Percentiles rank a stretch among this genome's conserved stretches.
phyloP scores from a whole-genome alignment of 192 early-diverging fungal species.

The Backusella macrospora region DNA sequence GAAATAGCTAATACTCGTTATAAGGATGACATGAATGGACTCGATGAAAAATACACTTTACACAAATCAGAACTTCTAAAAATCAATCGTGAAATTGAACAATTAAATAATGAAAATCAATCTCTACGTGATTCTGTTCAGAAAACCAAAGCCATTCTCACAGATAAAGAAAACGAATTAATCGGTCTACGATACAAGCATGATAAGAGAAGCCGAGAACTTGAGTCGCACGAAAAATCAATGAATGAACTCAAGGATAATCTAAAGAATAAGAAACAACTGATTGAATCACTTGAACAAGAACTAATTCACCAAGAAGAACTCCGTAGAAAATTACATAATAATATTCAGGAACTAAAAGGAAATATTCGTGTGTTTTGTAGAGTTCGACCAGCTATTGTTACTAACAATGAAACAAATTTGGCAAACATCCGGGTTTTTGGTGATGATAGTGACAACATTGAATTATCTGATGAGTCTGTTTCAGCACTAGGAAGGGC shows the following conservation, averaged over 20 bases:
- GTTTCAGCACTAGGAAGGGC: conserved; percentile 33
- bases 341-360: conserved; percentile 91
- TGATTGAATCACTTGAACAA: conserved; percentile 15
- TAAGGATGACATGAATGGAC: background rate
- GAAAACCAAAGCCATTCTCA: background rate
- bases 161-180: background rate
- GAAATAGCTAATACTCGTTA: background rate
- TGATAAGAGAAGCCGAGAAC: conserved; percentile 6
- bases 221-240: conserved; percentile 11
- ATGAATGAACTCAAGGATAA: background rate
- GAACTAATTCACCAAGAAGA: conserved; percentile 75
- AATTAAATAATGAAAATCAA: background rate
- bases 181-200: conserved; percentile 5
- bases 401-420: conserved; percentile 23
- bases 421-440: conserved; percentile 48
- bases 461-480: conserved; percentile 71
- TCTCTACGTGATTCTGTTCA: background rate
- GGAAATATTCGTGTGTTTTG: conserved; percentile 99
- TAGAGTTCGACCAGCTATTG: conserved; percentile 79
- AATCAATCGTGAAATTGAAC: background rate
- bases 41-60: background rate
- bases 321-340: conserved; percentile 83
- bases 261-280: background rate
- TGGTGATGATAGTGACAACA: conserved; percentile 65
- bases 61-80: background rate